Percentiles rank a stretch among this genome's conserved stretches.
phyloP scores from a whole-genome alignment of 495 filamentous ascomycete genomes.

The Aspergillus steynii region DNA sequence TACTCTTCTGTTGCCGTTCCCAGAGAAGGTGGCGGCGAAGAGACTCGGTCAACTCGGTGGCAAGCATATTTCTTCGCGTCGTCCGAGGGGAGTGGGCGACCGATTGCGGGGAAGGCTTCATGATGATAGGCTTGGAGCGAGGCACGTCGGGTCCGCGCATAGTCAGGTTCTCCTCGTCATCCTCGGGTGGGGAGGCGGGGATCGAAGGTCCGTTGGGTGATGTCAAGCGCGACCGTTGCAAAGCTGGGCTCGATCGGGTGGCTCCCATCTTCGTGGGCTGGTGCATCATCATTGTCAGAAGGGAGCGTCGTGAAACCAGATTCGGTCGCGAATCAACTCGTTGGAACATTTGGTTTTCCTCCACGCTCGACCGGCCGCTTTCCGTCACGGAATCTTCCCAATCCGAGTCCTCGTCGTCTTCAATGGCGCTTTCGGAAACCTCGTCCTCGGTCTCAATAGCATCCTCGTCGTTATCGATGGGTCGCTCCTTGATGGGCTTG shows the following conservation, averaged over 20 bases:
- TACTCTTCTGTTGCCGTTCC: slow-evolving; percentile 88
- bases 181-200: slow-evolving; percentile 68
- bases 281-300: slow-evolving; percentile 88
- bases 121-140: slow-evolving; percentile 83
- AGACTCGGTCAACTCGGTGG: slow-evolving; percentile 85
- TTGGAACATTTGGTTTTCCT: slow-evolving; percentile 78
- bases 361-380: slow-evolving; percentile 75
- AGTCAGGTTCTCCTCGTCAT: slow-evolving; percentile 66
- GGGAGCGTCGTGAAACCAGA: slow-evolving; percentile 79
- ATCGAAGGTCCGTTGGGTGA: slow-evolving; percentile 74
- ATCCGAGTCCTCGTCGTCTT: slow-evolving; percentile 83
- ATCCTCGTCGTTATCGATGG: slow-evolving; percentile 65
- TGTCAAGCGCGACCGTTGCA: slow-evolving; percentile 74
- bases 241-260: slow-evolving; percentile 77
- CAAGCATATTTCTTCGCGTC: slow-evolving; percentile 94
- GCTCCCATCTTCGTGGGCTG: slow-evolving; percentile 54
- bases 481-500: slow-evolving; percentile 57
- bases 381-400: slow-evolving; percentile 95
- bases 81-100: slow-evolving; percentile 83
- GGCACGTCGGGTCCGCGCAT: slow-evolving; percentile 74
- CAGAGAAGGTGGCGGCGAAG: slow-evolving; percentile 76
- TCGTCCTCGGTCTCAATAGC: slow-evolving; percentile 73
- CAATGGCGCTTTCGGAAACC: slow-evolving; percentile 78
- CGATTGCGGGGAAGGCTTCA: slow-evolving; percentile 59
- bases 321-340: slow-evolving; percentile 88